A percentile compares a stretch with the other conserved stretches of the same genome.
phyloP scores from a whole-genome alignment of 768 basidiomycete species.

The Lentinula raphanica region DNA sequence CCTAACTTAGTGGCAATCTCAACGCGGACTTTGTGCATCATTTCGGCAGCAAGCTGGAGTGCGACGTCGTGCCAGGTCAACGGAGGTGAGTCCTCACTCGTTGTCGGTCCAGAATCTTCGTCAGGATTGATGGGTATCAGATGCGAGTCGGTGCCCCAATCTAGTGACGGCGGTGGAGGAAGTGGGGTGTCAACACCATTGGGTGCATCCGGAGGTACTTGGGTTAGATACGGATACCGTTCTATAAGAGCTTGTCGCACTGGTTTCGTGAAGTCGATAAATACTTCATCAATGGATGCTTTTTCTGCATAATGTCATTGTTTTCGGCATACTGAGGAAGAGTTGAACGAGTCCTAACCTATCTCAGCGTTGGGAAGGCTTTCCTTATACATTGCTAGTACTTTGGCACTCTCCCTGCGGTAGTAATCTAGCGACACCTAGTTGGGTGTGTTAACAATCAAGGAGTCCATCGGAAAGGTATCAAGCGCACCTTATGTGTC shows the following conservation, averaged over 20 bases:
- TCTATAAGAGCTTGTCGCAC: slow-evolving; percentile 72
- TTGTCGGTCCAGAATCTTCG: slow-evolving; percentile 12
- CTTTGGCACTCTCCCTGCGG: slow-evolving; percentile 84
- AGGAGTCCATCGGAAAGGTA: background rate
- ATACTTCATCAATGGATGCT: slow-evolving; percentile 96
- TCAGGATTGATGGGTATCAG: slow-evolving; percentile 52
- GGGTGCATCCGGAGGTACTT: slow-evolving; percentile 63
- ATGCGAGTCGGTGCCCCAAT: slow-evolving; percentile 57
- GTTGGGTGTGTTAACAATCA: background rate
- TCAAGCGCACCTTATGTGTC: slow-evolving; percentile 77
- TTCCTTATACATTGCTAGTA: slow-evolving; percentile 78
- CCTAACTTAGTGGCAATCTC: slow-evolving; percentile 68
- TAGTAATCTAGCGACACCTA: slow-evolving; percentile 93
- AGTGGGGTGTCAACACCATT: slow-evolving; percentile 71
- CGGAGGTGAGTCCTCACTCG: slow-evolving; percentile 24
- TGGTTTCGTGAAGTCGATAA: slow-evolving; percentile 83
- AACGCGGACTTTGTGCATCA: slow-evolving; percentile 71
- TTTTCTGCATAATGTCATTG: slow-evolving; percentile 54
- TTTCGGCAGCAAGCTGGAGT: slow-evolving; percentile 79
- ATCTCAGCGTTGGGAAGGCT: slow-evolving; percentile 75
- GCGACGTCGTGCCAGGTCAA: slow-evolving; percentile 88
- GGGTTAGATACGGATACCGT: slow-evolving; percentile 70
- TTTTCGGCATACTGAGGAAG: background rate
- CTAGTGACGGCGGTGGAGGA: slow-evolving; percentile 62
- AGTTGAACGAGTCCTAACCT: slow-evolving; percentile 40